These are phyloP conservation scores for Populus davidiana DNA, from an alignment of 345 rosid genomes.

Conservation along the genomic window DNA sequence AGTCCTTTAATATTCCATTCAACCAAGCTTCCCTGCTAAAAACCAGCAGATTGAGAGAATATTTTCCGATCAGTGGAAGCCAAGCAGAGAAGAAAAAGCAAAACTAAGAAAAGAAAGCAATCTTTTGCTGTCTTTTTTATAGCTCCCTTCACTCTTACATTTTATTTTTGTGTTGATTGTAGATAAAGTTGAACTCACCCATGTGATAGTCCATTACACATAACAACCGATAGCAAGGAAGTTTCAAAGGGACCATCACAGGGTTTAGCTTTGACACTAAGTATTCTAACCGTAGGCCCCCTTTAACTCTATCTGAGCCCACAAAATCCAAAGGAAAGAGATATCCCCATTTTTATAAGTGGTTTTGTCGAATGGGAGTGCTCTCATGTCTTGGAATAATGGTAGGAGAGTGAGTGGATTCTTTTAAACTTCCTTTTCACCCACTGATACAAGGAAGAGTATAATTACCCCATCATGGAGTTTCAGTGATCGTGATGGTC, in stretches of 20 bases:
- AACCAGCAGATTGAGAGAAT: slow-evolving; percentile 44
- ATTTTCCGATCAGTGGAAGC: slow-evolving; percentile 47
- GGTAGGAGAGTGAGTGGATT: slow-evolving; percentile 13
- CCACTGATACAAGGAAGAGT: slow-evolving; percentile 20
- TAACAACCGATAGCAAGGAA: slow-evolving; percentile 27
- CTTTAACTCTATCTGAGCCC: slow-evolving; percentile 36
- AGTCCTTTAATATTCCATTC: slow-evolving; percentile 72
- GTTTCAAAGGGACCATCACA: slow-evolving; percentile 34
- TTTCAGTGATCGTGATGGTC: slow-evolving; percentile 31
- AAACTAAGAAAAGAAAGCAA: slow-evolving; percentile 34
- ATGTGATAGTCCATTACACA: slow-evolving; percentile 47
- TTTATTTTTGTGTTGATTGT: slow-evolving; percentile 15
- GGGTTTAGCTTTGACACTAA: slow-evolving; percentile 44
- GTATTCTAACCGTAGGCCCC: slow-evolving; percentile 42
- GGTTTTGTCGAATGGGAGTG: slow-evolving; percentile 36
- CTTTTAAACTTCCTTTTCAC: slow-evolving; percentile 17
- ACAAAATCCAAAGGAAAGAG: slow-evolving; percentile 64
- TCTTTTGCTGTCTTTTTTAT: slow-evolving; percentile 43
- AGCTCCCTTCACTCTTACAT: slow-evolving; percentile 28
- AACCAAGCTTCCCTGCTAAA: slow-evolving; percentile 88
- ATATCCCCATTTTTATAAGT: slow-evolving; percentile 42
- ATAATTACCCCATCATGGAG: slow-evolving; percentile 59
- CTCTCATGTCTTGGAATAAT: slow-evolving; percentile 31
- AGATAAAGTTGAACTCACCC: slow-evolving; percentile 36
- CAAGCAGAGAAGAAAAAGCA: slow-evolving; percentile 43